Evolutionary conservation across 495 filamentous ascomycete genomes (phyloP), one percentile per base, ranked within the genome.

Genomic region (Symbiotaphrina buchneri): DNA sequence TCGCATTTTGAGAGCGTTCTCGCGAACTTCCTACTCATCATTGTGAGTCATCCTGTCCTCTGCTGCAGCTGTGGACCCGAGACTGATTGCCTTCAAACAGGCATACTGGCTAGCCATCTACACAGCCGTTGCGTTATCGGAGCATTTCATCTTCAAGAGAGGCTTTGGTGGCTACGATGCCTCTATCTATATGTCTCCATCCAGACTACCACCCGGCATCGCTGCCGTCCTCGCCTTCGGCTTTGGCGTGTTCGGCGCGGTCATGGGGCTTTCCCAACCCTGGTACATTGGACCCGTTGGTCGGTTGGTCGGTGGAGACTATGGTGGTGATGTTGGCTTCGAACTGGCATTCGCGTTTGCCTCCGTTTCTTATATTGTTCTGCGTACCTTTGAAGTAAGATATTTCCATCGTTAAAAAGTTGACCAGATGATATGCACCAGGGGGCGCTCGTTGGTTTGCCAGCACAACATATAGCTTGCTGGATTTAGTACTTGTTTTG

Each of bases 71-170:
- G n/a, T n/a, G n/a, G n/a, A n/a, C n/a, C n/a, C n/a, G n/a, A n/a
- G 15, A 14, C 22, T 7, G 13, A 30, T 13, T 25, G 21, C 33
- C 13, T 33, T 43, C 27, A 39, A 27, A 29, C 36, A 52, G 45
- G 54, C 68, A 16, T 85, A 87, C 55, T 90, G 79, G 78, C 59
- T 84, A 3, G 68, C 77, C 22, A 82, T 87, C 40, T 90, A 85
- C 54, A 63, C 71, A 35, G 73, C 65, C 32, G 66, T 90, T 40
- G 52, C 68, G 3, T 45, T 83, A 18, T 52, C 61, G 5, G 80
- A 90, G 37, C 79, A 90, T 54, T 73, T 81, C 47, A 32, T 83
- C 47, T 84, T 76, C 60, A 68, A 66, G 42, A 62, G 67, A 21
- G 67, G 68, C 2, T 63, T 74, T 46, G 16, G 29, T 2, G 67